Base-by-base conservation (phyloP, 805 yeast genomes). In the Nakazawaea pomicola region DNA sequence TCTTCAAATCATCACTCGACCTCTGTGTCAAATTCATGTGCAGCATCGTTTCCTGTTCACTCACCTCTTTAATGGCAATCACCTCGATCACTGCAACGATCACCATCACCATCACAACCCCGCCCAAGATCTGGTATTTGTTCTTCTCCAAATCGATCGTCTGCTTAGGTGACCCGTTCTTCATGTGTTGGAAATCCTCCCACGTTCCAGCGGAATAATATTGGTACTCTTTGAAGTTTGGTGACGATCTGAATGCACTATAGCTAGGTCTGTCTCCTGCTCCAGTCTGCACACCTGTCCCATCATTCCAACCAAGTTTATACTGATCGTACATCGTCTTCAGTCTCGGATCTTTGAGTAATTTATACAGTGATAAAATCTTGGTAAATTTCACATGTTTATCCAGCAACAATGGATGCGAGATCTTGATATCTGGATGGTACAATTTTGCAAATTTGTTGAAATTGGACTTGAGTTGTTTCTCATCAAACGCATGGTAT, bases 401-500 rank as follows among this genome's bases (percentile, higher is more conserved):
- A 25, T 38, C 19, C 5, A 14, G 23, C 10, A 35, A 18, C 11
- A 36, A 14, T 16, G 46, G 43, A 23, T 33, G 42, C 21, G n/a
- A 7, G 2, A 25, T 2, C 17, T 36, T 27, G 16, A 47, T 51
- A 11, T 89, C 97, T 0, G 97, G 96, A 56, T 89, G 96, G 51
- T 89, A 89, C 8, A 79, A 54, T 57, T 83, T 85, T 9, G 89
- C 89, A 35, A 77, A 63, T 40, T 73, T 67, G 49, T 72, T 75
- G 52, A 81, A 83, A 33, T 70, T 70, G 19, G 61, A 47, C 45
- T 75, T 75, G 37, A 81, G 59, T 23, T 56, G 47, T 9, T 51
- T 57, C 37, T 57, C 57, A 41, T 70, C 70, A 32, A 71, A 58
- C 18, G 55, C 55, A 1, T 51, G 50, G 4, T 46, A 46, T 2